Evolutionary conservation across 2,329 filamentous ascomycete genomes (phyloP).

Genomic region (Botryotinia convoluta): DNA sequence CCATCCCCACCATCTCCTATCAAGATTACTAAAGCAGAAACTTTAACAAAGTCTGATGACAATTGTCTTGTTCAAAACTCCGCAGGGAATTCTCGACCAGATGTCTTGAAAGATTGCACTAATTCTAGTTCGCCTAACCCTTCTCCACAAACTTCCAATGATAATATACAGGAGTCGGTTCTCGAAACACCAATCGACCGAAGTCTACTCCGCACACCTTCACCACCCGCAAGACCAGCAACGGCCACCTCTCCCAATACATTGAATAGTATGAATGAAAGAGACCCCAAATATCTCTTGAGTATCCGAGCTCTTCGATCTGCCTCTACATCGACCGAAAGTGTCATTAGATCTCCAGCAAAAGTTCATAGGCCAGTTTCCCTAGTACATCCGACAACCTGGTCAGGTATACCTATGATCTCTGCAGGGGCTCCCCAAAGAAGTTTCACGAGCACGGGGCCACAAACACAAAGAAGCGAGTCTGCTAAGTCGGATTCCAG

Average conservation of each 20-base stretch:
- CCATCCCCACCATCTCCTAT: too few relatives aligned
- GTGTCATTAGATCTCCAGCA: neutral
- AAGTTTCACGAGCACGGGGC: neutral
- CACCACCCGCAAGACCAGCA: neutral
- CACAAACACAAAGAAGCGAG: neutral
- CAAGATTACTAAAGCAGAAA: neutral
- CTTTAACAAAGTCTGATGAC: neutral
- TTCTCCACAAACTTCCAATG: neutral
- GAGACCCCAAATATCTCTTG: conserved; percentile 28
- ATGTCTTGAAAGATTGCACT: neutral
- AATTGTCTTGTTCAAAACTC: neutral
- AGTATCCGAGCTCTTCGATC: conserved; percentile 26
- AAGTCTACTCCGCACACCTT: conserved; percentile 13
- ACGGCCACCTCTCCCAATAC: conserved; percentile 25
- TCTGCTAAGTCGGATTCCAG: neutral
- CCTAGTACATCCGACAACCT: neutral
- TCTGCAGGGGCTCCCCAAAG: neutral
- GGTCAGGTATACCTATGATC: neutral
- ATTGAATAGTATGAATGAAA: conserved; percentile 29
- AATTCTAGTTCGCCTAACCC: neutral
- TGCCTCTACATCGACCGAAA: conserved; percentile 1
- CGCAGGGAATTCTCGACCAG: neutral
- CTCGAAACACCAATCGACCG: conserved; percentile 11
- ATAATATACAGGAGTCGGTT: neutral
- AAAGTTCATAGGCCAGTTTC: neutral